Evolutionary conservation across 2,329 filamentous ascomycete genomes (phyloP), one percentile per base, ranked within the genome.

Genomic region (Iodosphaeria phyllophila): DNA sequence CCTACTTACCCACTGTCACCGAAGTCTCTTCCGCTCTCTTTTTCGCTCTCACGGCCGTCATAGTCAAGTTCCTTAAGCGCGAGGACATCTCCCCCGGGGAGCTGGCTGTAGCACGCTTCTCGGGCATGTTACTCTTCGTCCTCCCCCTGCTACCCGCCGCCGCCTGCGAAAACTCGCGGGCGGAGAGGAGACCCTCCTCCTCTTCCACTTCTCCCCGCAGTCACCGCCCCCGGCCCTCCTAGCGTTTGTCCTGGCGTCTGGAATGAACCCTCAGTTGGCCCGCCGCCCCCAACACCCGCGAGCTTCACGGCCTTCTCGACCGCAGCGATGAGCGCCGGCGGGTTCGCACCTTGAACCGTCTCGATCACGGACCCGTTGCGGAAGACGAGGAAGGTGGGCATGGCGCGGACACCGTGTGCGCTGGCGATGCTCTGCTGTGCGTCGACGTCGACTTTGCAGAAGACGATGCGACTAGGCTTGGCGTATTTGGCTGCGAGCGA

Each of bases 301-400:
- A 73, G 52, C 43, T 65, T 66, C 25, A 70, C 54, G 4, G 66
- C 68, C 44, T 76, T 76, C 40, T 74, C 72, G 34, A 93, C 73
- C 13, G 78, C 79, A 28, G 70, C 63, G 18, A 72, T 75, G 21
- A 98, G 68, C 25, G 70, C 73, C 8, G 71, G 61, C 2, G 73
- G 66, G 53, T 92, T 78, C 17, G 84, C 83, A 38, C 89, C 89
- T 41, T 67, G 64, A 43, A 92, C 71, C 16, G 76, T 83, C 35
- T 79, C 65, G 43, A 78, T 63, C 40, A 74, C 68, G 35, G 64
- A 58, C 39, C 74, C 74, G 44, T 68, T 70, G 53, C 79, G 75
- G 60, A 82, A 84, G 50, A 95, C 72, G 47, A 93, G 67, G 54
- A 98, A 95, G 26, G 89, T 95, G 5, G 89, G 89, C 72, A 92